Percentiles rank a stretch among this genome's conserved stretches.
phyloP scores from a whole-genome alignment of 1,284 basidiomycete genomes.

The Tilletia setariae region DNA sequence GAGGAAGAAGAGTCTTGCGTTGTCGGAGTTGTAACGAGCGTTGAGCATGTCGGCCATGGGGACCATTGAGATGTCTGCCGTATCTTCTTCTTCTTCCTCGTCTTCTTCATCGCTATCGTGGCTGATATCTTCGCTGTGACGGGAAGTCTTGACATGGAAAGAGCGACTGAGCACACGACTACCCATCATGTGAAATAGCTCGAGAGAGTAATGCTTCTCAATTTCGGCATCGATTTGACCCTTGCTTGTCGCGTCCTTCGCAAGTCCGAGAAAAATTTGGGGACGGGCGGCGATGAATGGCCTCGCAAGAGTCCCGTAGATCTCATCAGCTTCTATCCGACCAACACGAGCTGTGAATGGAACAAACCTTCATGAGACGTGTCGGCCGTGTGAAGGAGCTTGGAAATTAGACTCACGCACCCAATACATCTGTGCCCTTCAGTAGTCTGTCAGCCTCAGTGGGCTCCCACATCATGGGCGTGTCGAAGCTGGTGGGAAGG shows the following conservation, averaged over 20 bases:
- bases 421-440: constrained; percentile 76
- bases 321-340: constrained; percentile 72
- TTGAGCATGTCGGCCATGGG: constrained; percentile 85
- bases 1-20: constrained; percentile 74
- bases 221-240: constrained; percentile 50
- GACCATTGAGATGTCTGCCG: constrained; percentile 81
- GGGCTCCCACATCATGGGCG: constrained; percentile 87
- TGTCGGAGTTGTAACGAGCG: constrained; percentile 48
- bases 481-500: constrained; percentile 73
- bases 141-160: constrained; percentile 64
- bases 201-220: constrained; percentile 66
- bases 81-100: constrained; percentile 39
- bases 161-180: constrained; percentile 88
- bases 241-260: background rate
- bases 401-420: constrained; percentile 59
- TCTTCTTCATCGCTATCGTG: constrained; percentile 39
- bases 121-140: constrained; percentile 26
- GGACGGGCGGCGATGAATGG: constrained; percentile 53
- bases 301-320: constrained; percentile 61
- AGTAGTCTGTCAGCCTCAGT: constrained; percentile 67
- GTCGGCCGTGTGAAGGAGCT: too few relatives aligned
- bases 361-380: constrained; percentile 8
- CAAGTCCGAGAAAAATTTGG: constrained; percentile 35
- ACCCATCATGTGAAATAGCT: constrained; percentile 83
- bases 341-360: constrained; percentile 73